These are phyloP conservation scores for Sphagnum contortum DNA, from an alignment of 225 moss, liverwort and hornwort genomes.

Conservation along the genomic window DNA sequence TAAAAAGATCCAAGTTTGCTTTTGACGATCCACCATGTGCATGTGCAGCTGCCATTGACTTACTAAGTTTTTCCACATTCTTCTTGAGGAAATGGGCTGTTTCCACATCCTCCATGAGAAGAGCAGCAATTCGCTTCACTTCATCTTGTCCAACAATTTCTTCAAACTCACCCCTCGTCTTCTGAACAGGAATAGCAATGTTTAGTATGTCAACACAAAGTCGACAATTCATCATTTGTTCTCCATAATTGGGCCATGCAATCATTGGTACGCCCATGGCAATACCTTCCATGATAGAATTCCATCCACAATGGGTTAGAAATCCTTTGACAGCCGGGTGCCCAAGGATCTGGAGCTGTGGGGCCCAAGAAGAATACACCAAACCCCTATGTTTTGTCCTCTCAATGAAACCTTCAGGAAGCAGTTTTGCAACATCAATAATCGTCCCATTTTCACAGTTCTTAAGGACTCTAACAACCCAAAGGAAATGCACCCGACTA, in stretches of 20 bases:
- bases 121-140: slow-evolving; percentile 23
- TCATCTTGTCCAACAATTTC: slow-evolving; percentile 13
- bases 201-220: slow-evolving; percentile 9
- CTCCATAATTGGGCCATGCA: slow-evolving; percentile 34
- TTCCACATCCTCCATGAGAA: slow-evolving; percentile 18
- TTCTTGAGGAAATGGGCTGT: slow-evolving; percentile 11
- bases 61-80: slow-evolving; percentile 5
- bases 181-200: slow-evolving; percentile 23
- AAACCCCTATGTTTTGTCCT: slow-evolving; percentile 17
- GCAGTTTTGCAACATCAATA: neutral
- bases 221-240: slow-evolving; percentile 41
- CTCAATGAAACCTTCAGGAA: slow-evolving; percentile 24
- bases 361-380: slow-evolving; percentile 14
- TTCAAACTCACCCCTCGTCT: neutral
- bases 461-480: slow-evolving; percentile 18
- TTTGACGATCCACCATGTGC: slow-evolving; percentile 23
- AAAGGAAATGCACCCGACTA: slow-evolving; percentile 27
- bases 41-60: slow-evolving; percentile 10
- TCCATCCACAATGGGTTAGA: slow-evolving; percentile 32
- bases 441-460: neutral
- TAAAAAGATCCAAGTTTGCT: slow-evolving; percentile 15
- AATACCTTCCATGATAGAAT: slow-evolving; percentile 29
- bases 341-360: slow-evolving; percentile 23
- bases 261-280: slow-evolving; percentile 22
- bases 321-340: slow-evolving; percentile 27